Base-by-base conservation (phyloP, 768 basidiomycete species). In the Hypholoma fasciculare region DNA sequence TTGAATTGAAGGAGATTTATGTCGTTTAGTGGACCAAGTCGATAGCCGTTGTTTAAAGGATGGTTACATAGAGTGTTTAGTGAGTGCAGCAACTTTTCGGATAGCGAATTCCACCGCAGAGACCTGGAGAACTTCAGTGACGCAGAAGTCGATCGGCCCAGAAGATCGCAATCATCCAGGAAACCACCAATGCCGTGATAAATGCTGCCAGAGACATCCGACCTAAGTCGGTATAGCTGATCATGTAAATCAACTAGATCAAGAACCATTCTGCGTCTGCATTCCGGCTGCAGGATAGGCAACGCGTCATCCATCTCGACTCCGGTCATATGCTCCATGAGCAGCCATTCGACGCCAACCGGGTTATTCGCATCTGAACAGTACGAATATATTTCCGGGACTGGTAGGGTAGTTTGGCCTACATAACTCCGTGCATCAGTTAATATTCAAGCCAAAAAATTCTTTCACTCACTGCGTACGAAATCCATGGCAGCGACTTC, bases 401-500 rank as follows among this genome's bases (percentile, higher is more conserved):
- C 49, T 30, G 56, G 59, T 9, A 63, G 43, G 34, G 62, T 47
- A 13, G 61, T 62, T 26, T 38, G 46, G 38, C 38, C 57, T 61
- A 51, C 12, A 8, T 3, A 3, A 9, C 6, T 1, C 13, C 9
- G 3, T 5, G 27, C 13, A 20, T 23, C 7, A 4, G 4, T 19
- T 4, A 11, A 48, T 30, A n/a, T 2, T n/a, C 27, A 16, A 17
- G 13, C 7, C 7, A n/a, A 30, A 6, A 30, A 2, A 5, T 20
- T 1, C 8, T 13, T 7, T 14, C 7, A 27, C 59, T 51, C 49
- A 65, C 64, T 52, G 61, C 64, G 56, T n/a, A 59, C 62, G 48
- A 63, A 63, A 27, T 63, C 57, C 62, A 65, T 63, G 14, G 62
- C 64, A 50, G 62, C 62, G 7, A 61, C 62, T 47, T 65, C 64